A percentile compares a stretch with the other conserved stretches of the same genome.
Conservation (phyloP, 2,329 filamentous ascomycete species). For the Furcasterigmium sp. region DNA sequence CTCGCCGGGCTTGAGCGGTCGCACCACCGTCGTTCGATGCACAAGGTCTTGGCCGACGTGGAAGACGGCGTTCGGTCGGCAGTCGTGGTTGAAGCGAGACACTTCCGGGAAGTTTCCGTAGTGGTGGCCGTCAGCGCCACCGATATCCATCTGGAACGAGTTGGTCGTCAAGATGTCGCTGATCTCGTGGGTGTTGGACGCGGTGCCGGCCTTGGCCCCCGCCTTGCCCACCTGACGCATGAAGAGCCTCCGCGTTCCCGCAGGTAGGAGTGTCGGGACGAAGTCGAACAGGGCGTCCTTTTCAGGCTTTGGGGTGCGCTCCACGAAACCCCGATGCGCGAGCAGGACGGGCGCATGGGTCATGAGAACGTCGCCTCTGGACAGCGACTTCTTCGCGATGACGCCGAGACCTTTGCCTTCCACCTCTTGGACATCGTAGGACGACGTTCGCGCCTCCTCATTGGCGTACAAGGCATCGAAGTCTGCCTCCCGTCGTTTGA, state of each 20-base stretch:
- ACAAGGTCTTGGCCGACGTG: constrained; percentile 31
- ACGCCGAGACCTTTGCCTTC: constrained; percentile 17
- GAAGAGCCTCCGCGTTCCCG: constrained; percentile 5
- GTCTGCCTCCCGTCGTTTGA: neutral
- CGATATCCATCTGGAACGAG: constrained; percentile 13
- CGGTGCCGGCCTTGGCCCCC: neutral
- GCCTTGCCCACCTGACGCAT: constrained; percentile 10
- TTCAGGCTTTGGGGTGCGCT: constrained; percentile 5
- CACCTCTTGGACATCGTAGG: constrained; percentile 15
- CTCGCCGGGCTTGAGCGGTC: constrained; percentile 32
- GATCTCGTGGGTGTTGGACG: constrained; percentile 7
- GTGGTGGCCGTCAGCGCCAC: constrained; percentile 8
- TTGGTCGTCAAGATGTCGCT: constrained; percentile 12
- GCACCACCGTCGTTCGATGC: constrained; percentile 30
- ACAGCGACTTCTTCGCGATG: constrained; percentile 16
- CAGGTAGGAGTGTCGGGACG: constrained; percentile 5
- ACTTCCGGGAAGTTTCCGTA: constrained; percentile 13
- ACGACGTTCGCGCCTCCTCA: constrained; percentile 6
- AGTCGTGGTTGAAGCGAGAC: constrained; percentile 39
- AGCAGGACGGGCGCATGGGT: constrained; percentile 9
- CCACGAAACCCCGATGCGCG: constrained; percentile 11
- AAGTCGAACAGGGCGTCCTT: constrained; percentile 5
- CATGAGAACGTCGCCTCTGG: constrained; percentile 12
- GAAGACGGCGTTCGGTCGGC: constrained; percentile 37
- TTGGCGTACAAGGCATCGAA: constrained; percentile 24